These are phyloP conservation scores for Colletotrichum gigasporum DNA, from an alignment of 2,329 filamentous ascomycete species.

Conservation along the genomic window DNA sequence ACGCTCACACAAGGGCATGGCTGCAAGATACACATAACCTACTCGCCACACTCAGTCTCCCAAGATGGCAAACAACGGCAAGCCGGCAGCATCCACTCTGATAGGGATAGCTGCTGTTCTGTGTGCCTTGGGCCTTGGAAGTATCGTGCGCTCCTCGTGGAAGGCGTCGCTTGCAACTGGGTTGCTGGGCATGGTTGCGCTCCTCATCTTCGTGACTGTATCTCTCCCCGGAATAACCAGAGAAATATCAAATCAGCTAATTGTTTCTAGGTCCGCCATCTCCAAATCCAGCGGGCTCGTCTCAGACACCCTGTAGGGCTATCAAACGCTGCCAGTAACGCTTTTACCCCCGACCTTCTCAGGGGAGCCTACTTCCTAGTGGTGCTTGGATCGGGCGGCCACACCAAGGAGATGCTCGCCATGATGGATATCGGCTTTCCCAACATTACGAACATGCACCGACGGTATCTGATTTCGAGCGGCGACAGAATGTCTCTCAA, in stretches of 20 bases:
- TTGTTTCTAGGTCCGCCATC: constrained; percentile 15
- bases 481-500: constrained; percentile 79
- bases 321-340: not conserved
- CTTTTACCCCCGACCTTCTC: constrained; percentile 26
- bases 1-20: not conserved
- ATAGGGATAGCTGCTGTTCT: constrained; percentile 15
- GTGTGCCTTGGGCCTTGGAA: constrained; percentile 13
- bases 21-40: not conserved
- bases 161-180: constrained; percentile 4
- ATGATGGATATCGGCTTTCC: constrained; percentile 74
- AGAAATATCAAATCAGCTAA: not conserved
- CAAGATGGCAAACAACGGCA: not conserved
- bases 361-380: constrained; percentile 71
- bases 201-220: constrained; percentile 44
- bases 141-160: constrained; percentile 22
- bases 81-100: constrained; percentile 16
- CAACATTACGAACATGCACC: constrained; percentile 63
- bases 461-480: constrained; percentile 83
- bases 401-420: constrained; percentile 93
- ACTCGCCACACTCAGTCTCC: no score
- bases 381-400: constrained; percentile 91
- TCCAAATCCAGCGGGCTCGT: constrained; percentile 19
- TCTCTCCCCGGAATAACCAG: not conserved
- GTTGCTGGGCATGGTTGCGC: not conserved
- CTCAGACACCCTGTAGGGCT: constrained; percentile 11